phyloP scores from a whole-genome alignment of 179 eudicot species.

The Gypsophila paniculata region DNA sequence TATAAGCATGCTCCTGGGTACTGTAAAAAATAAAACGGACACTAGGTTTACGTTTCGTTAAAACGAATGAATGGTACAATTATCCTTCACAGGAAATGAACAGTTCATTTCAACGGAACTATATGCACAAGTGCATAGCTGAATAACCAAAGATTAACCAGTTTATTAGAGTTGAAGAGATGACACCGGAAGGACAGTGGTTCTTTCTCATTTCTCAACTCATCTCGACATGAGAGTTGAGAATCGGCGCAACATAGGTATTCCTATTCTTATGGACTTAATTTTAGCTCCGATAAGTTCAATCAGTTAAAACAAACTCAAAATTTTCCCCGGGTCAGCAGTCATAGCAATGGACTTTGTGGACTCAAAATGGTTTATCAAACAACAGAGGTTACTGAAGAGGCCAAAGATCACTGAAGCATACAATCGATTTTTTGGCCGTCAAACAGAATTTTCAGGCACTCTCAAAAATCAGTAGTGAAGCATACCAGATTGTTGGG shows the following conservation, averaged over 20 bases:
- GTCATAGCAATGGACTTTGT: not conserved
- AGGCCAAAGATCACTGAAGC: not conserved
- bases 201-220: no score
- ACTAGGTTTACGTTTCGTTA: not conserved
- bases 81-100: not conserved
- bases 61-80: not conserved
- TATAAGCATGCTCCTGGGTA: conserved; percentile 93
- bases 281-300: no score
- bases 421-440: not conserved
- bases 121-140: not conserved
- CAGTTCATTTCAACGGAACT: not conserved
- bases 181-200: not conserved
- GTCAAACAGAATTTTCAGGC: not conserved
- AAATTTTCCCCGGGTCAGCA: no score
- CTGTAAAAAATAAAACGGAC: conserved; percentile 32
- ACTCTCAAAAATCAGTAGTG: conserved; percentile 2
- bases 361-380: not conserved
- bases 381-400: not conserved
- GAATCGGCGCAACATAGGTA: no score
- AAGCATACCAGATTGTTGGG: conserved; percentile 67
- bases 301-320: no score
- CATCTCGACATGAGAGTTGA: no score
- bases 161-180: not conserved
- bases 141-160: not conserved
- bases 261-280: no score